Evolutionary conservation across 179 eudicot genomes (phyloP).

Genomic region (Beta lomatogona): DNA sequence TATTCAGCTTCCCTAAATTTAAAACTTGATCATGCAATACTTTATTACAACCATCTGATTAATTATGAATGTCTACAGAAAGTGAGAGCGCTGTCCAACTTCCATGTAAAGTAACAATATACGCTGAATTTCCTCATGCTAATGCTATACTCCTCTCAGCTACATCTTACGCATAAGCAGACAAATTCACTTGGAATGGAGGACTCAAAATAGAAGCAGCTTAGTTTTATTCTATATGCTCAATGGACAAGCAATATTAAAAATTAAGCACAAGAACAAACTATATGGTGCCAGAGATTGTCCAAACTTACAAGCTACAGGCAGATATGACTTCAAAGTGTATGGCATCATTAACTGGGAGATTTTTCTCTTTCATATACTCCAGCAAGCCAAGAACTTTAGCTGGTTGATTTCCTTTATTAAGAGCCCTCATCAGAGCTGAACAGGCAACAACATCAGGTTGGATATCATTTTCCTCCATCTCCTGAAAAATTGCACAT

Average conservation of each 20-base stretch:
- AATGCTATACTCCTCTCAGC: not conserved
- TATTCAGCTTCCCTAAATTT: too few relatives aligned
- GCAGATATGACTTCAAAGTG: constrained; percentile 88
- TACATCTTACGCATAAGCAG: not conserved
- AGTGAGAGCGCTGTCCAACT: not conserved
- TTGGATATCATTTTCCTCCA: constrained; percentile 67
- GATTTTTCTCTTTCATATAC: constrained; percentile 61
- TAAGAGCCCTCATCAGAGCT: constrained; percentile 84
- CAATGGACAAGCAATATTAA: not conserved
- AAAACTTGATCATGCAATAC: too few relatives aligned
- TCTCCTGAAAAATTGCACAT: constrained; percentile 63
- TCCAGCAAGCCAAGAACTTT: constrained; percentile 63
- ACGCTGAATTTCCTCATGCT: not conserved
- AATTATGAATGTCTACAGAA: too few relatives aligned
- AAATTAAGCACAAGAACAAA: constrained; percentile 7
- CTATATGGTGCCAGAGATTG: not conserved
- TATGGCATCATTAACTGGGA: constrained; percentile 63
- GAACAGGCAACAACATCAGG: constrained; percentile 88
- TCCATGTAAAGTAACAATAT: not conserved
- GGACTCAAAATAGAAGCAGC: not conserved
- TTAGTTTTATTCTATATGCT: not conserved
- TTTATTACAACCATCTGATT: too few relatives aligned
- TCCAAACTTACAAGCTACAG: constrained; percentile 77
- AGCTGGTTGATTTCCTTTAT: constrained; percentile 75
- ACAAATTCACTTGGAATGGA: not conserved